Base-by-base conservation (phyloP, 805 yeast species). In the Debaryomyces tyrocola region DNA sequence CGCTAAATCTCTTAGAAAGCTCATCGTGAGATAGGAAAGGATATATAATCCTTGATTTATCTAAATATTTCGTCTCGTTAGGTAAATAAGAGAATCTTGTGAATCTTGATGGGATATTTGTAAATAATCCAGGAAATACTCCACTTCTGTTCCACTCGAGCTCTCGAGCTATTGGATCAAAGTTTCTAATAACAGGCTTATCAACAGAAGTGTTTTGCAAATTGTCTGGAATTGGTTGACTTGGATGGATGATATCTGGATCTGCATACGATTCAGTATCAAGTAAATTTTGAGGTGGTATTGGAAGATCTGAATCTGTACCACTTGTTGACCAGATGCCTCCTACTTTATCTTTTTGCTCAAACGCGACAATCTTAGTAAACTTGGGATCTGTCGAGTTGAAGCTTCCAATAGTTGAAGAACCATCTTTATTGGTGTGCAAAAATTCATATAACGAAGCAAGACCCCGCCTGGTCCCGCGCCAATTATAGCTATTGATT, bases 291-390 rank as follows among this genome's bases (percentile, higher is more conserved):
- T 69, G 73, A 8, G 69, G 66, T 8, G 69, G 69, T 6, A 59
- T 46, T 1, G 53, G 51, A 15, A 57, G 54, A 44, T 62, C 68
- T 3, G 63, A 46, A 7, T 51, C 38, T 11, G 42, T 49, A 15
- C 50, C 52, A 11, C 52, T 54, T 4, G 64, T 63, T 18, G 66
- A 52, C 80, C 80, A 75, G 6, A 73, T 68, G 0, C 81, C 81
- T 11, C 80, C 81, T 28, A 75, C 58, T 11, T 57, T 50, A 7
- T 49, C 51, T 33, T 70, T 72, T 47, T 71, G 77, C 50, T 76
- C 80, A 54, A 75, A 76, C 2, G 70, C 77, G 8, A 71, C 72
- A 15, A 74, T 50, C 41, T 62, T 58, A 6, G 62, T 55, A 44
- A 70, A 70, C 24, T 57, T 59, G 1, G 60, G 62, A 36, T 56